phyloP scores from a whole-genome alignment of 345 rosid species.

The Populus davidiana region DNA sequence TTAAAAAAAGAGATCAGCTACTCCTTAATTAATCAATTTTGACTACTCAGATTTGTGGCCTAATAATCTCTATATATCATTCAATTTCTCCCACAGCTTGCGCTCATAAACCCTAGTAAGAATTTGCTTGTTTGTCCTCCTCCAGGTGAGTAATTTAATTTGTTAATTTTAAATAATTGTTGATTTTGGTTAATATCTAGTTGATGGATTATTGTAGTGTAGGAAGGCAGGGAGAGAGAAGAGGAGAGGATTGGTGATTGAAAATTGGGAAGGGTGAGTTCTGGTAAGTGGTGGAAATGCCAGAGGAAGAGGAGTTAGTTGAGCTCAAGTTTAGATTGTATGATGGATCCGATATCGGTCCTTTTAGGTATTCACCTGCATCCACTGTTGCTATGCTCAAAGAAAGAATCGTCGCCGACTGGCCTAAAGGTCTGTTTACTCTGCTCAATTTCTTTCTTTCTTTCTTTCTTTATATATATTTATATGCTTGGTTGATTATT shows the following conservation, averaged over 20 bases:
- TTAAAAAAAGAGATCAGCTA: neutral
- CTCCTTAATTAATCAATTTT: neutral
- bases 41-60: neutral
- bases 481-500: neutral
- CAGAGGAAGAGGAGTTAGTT: constrained; percentile 63
- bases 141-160: too few species aligned
- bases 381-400: constrained; percentile 75
- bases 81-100: neutral
- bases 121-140: too few species aligned
- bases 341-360: constrained; percentile 94
- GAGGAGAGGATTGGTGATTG: neutral
- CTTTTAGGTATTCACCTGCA: constrained; percentile 69
- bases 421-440: constrained; percentile 71
- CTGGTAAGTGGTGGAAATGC: constrained; percentile 42
- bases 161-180: neutral
- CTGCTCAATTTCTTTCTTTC: neutral
- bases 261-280: neutral
- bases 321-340: constrained; percentile 84
- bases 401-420: constrained; percentile 72
- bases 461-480: neutral
- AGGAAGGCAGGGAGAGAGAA: neutral
- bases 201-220: neutral
- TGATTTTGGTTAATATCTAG: neutral
- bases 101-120: constrained; percentile 12
- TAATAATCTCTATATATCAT: neutral